Evolutionary conservation across 805 yeast genomes (phyloP).

Genomic region (Ogataea dorogensis): DNA sequence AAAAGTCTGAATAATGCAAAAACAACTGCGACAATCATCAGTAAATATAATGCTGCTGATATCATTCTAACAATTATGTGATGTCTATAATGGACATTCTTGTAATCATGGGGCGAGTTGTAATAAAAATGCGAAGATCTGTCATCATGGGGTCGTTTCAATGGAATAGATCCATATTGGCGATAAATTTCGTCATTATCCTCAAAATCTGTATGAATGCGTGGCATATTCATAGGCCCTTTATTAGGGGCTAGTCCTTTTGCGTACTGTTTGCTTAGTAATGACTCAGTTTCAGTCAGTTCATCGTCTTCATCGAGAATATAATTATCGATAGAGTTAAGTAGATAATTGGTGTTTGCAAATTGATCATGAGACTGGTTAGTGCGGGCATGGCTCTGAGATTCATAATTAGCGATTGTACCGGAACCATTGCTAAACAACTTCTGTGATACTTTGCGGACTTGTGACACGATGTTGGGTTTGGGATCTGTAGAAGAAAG

Average conservation of each 20-base stretch:
- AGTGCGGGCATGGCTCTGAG: not conserved
- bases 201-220: not conserved
- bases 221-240: slow-evolving; percentile 1
- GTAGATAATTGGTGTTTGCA: slow-evolving; percentile 9
- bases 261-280: slow-evolving; percentile 19
- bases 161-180: slow-evolving; percentile 16
- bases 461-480: slow-evolving; percentile 26
- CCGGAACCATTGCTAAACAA: slow-evolving; percentile 19
- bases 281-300: slow-evolving; percentile 25
- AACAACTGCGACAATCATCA: slow-evolving; percentile 11
- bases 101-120: slow-evolving; percentile 36
- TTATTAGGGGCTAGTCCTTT: not conserved
- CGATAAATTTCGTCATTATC: slow-evolving; percentile 9
- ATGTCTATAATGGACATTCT: slow-evolving; percentile 28
- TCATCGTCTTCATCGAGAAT: slow-evolving; percentile 25
- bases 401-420: slow-evolving; percentile 2
- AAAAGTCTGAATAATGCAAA: slow-evolving; percentile 21
- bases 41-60: slow-evolving; percentile 16
- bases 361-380: slow-evolving; percentile 1
- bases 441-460: slow-evolving; percentile 30
- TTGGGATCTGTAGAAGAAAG: slow-evolving; percentile 1
- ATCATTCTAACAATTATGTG: slow-evolving; percentile 21
- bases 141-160: slow-evolving; percentile 17
- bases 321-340: slow-evolving; percentile 21
- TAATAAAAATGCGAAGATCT: slow-evolving; percentile 19